Conservation (phyloP, 495 filamentous ascomycete genomes). For the Astrocystis sublimbata region DNA sequence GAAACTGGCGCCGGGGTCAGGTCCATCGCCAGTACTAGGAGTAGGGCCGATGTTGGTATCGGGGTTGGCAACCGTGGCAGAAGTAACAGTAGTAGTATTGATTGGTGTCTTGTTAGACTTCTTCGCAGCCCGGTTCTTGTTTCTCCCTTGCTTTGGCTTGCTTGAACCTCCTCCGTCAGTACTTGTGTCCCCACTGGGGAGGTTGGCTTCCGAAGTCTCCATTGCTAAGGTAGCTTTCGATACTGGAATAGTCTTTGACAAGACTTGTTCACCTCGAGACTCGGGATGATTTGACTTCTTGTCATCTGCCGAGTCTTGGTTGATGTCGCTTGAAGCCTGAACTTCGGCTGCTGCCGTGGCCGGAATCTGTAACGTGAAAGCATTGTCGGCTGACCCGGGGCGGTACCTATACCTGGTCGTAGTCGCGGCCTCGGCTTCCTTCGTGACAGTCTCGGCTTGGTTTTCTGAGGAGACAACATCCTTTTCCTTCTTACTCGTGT, state of each 20-base stretch:
- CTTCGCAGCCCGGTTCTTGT: slow-evolving; percentile 3
- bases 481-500: background rate
- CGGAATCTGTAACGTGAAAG: no score
- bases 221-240: no score
- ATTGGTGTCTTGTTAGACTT: background rate
- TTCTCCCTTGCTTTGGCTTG: slow-evolving; percentile 2
- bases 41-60: background rate
- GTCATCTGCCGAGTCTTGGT: background rate
- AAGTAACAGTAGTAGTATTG: background rate
- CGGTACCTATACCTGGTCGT: no score
- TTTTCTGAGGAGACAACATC: background rate
- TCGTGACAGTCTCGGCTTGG: background rate
- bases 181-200: no score
- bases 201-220: background rate
- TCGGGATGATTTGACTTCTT: background rate
- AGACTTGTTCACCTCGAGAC: no score
- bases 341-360: no score
- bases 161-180: background rate
- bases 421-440: background rate
- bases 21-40: background rate
- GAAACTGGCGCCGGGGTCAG: no score
- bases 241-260: no score
- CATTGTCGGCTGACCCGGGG: no score
- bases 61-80: background rate
- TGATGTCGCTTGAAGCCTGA: background rate